Conservation (phyloP, 176 grass and related monocot genomes). For the Aegilops umbellulata region DNA sequence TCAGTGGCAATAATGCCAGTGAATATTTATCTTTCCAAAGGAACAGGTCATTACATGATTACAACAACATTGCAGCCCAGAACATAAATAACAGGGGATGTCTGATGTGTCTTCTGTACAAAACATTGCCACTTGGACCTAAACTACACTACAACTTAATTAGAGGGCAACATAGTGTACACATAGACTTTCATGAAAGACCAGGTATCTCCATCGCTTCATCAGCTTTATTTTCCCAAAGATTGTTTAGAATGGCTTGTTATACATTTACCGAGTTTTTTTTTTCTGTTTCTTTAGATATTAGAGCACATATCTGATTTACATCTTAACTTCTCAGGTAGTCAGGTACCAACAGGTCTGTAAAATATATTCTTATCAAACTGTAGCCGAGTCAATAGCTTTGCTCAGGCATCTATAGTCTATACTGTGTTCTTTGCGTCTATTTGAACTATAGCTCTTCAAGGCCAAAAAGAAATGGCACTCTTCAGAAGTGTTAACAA, state of each 20-base stretch:
- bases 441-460: neutral
- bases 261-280: neutral
- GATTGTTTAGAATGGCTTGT: neutral
- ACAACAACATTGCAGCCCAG: neutral
- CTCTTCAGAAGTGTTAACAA: neutral
- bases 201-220: neutral
- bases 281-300: neutral
- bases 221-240: neutral
- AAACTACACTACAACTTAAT: neutral
- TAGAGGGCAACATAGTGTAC: neutral
- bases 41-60: conserved; percentile 3
- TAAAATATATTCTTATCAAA: no score
- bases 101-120: conserved; percentile 3
- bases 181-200: neutral
- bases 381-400: neutral
- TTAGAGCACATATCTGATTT: neutral
- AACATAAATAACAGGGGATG: neutral
- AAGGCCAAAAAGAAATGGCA: neutral
- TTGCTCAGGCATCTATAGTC: neutral
- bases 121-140: conserved; percentile 2
- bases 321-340: neutral
- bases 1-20: conserved; percentile 5
- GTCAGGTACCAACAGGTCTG: neutral
- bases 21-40: conserved; percentile 41
- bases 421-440: neutral